A percentile compares a stretch with the other conserved stretches of the same genome.
Conservation (phyloP, 2,329 filamentous ascomycete genomes). For the Aureobasidium subglaciale region DNA sequence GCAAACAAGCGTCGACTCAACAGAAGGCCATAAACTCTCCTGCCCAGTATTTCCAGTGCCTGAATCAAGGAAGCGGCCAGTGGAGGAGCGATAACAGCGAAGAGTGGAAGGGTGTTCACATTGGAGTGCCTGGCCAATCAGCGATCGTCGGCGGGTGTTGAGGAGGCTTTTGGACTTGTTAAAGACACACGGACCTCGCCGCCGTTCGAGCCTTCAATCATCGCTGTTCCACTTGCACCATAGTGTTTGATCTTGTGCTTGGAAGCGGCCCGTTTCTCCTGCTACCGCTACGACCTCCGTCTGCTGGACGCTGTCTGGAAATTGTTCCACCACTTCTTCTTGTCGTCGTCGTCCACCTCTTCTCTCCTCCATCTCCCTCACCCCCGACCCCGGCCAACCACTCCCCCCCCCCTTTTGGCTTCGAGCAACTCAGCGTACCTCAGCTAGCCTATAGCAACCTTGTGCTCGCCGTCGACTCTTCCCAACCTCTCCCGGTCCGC, state of each 20-base stretch:
- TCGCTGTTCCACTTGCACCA: background rate
- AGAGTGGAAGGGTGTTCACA: background rate
- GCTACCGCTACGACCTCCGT: background rate
- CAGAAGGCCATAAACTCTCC: background rate
- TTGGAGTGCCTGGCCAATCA: background rate
- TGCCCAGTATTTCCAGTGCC: background rate
- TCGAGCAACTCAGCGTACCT: background rate
- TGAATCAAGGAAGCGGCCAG: background rate
- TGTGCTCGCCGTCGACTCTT: background rate
- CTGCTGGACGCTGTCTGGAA: slow-evolving; percentile 4
- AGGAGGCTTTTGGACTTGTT: slow-evolving; percentile 1
- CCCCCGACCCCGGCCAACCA: background rate
- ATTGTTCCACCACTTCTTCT: background rate
- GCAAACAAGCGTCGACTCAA: slow-evolving; percentile 7
- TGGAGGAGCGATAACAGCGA: background rate
- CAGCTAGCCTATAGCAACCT: background rate
- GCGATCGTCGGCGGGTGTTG: background rate
- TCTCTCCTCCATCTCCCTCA: background rate
- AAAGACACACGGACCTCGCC: slow-evolving; percentile 9
- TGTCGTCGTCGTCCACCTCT: background rate
- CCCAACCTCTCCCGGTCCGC: background rate
- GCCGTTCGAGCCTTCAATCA: slow-evolving; percentile 12
- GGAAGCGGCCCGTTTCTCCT: slow-evolving; percentile 11
- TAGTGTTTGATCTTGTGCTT: slow-evolving; percentile 1
- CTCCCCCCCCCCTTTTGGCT: background rate